Base-by-base conservation (phyloP, 2,329 filamentous ascomycete species). In the Trichoderma sp. region DNA sequence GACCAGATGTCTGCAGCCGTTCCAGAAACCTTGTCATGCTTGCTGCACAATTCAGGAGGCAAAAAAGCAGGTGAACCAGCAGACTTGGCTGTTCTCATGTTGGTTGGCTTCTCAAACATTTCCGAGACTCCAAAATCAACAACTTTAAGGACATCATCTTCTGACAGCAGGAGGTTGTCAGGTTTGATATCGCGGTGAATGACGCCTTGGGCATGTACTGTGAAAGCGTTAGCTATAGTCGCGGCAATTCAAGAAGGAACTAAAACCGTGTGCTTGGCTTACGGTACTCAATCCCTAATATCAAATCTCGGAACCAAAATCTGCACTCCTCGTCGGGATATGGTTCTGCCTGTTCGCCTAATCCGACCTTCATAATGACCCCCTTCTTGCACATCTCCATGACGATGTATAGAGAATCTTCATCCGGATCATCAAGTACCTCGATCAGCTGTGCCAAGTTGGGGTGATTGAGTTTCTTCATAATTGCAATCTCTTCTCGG, bases 51-150 rank as follows among this genome's bases (percentile, higher is more conserved):
- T 81, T 99, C 96, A 0, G 96, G 96, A 0, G 96, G 93, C 71
- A 98, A 87, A 77, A 99, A 99, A 0, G 96, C 96, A 0, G 96
- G 96, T 4, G 95, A 98, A 1, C 96, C 96, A 12, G 95, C 95
- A 4, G 94, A 95, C 82, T 98, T 99, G 72, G 92, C 91, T 0
- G 94, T 97, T 79, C 90, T 91, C 96, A 98, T 98, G 59, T 93
- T 88, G 2, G 92, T 86, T 3, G 84, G 78, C 80, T 97, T 97
- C 78, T 95, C 92, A 76, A 99, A 99, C 91, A 99, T 98, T 79
- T 99, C 95, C 1, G 95, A 98, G 8, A 98, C 96, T n/a, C 96
- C 96, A 85, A 99, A 99, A 81, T 98, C 96, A 67, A 97, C 94
- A 74, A 99, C 92, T 80, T 98, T 99, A 67, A 99, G 88, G n/a